These are phyloP conservation scores for Crassisporium funariophilum DNA, from an alignment of 768 basidiomycete species.

Conservation along the genomic window DNA sequence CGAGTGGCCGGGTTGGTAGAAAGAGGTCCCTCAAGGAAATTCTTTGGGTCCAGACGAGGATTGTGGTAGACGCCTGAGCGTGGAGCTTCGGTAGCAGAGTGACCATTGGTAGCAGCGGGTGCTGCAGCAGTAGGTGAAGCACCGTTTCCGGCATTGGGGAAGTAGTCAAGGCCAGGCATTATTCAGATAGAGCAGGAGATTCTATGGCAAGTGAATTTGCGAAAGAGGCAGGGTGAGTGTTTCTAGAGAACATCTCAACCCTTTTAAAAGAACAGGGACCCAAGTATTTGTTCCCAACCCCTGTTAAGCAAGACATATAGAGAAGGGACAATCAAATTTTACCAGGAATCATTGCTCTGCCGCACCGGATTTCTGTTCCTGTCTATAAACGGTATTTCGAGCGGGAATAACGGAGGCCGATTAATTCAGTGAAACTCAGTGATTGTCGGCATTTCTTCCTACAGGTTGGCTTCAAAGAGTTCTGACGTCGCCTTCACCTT, in stretches of 20 bases:
- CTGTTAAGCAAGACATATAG: too few species aligned
- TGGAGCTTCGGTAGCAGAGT: slow-evolving; percentile 1
- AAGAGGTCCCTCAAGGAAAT: slow-evolving; percentile 68
- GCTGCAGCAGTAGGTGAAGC: slow-evolving; percentile 7
- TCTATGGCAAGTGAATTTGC: neutral
- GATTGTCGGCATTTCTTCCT: too few species aligned
- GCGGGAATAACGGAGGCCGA: too few species aligned
- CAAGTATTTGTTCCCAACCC: too few species aligned
- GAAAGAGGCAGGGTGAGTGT: slow-evolving; percentile 1
- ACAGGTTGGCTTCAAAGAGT: too few species aligned
- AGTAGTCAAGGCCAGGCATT: slow-evolving; percentile 29
- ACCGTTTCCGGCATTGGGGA: slow-evolving; percentile 15
- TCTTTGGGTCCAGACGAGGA: slow-evolving; percentile 66
- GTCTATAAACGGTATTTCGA: too few species aligned
- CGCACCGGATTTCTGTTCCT: too few species aligned
- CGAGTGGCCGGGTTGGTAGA: slow-evolving; percentile 71
- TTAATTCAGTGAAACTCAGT: too few species aligned
- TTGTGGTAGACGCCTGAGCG: slow-evolving; percentile 54
- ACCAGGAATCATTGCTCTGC: too few species aligned
- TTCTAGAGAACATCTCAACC: neutral
- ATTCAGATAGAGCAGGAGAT: neutral
- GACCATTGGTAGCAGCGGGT: slow-evolving; percentile 1
- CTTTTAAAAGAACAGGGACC: too few species aligned
- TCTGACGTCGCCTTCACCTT: too few species aligned
- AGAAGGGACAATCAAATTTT: too few species aligned